Conservation (phyloP, 192 early-diverging fungal species). For the Coemansia sp. region DNA sequence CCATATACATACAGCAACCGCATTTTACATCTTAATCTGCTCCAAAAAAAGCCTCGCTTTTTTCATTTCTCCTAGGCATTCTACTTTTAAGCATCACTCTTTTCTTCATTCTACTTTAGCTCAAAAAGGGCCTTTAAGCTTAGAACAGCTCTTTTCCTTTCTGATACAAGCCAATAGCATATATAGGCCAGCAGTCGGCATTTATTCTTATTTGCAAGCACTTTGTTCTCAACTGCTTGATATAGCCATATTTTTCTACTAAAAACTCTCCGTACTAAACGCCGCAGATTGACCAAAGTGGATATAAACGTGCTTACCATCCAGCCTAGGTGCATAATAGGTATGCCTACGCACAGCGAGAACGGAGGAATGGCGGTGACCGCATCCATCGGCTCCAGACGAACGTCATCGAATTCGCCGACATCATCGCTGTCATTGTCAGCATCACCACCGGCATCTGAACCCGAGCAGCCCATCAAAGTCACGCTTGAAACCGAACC, state of each 20-base stretch:
- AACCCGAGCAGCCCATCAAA: slow-evolving; percentile 36
- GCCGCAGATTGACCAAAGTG: slow-evolving; percentile 37
- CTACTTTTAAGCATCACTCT: no score
- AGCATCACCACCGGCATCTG: slow-evolving; percentile 3
- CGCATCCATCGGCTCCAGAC: neutral
- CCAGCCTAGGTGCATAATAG: slow-evolving; percentile 19
- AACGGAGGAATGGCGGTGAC: slow-evolving; percentile 24
- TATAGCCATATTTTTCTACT: no score
- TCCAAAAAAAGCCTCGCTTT: no score
- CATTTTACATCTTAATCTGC: no score
- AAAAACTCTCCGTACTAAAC: no score
- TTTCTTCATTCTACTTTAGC: slow-evolving; percentile 3
- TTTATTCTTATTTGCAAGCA: no score
- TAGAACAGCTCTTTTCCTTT: no score
- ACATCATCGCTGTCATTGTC: slow-evolving; percentile 3
- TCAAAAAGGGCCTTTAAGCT: neutral
- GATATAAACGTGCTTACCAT: slow-evolving; percentile 44
- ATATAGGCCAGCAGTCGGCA: no score
- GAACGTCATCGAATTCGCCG: neutral
- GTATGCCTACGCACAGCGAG: slow-evolving; percentile 38
- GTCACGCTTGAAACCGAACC: slow-evolving; percentile 48
- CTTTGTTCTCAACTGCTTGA: no score
- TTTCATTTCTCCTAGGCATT: no score
- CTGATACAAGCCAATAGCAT: no score
- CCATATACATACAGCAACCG: neutral